Percentiles rank a stretch among this genome's conserved stretches.
phyloP scores from a whole-genome alignment of 2,329 filamentous ascomycete genomes.

The Paramyrothecium roridum region DNA sequence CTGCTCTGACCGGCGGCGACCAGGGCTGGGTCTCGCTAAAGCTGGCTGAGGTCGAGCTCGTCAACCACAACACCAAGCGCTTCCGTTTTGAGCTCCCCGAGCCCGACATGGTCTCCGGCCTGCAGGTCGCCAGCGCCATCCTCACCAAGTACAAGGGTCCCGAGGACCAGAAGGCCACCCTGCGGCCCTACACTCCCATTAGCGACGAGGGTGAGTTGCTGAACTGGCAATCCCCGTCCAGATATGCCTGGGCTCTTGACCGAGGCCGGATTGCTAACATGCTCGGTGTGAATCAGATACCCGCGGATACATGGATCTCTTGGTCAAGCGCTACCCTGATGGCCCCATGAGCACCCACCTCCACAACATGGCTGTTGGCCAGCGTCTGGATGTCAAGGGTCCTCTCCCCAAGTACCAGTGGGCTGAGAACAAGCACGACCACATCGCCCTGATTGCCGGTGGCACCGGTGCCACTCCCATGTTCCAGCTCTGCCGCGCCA shows the following conservation, averaged over 20 bases:
- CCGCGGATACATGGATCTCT: slow-evolving; percentile 78
- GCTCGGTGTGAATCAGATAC: slow-evolving; percentile 47
- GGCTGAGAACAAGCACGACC: slow-evolving; percentile 87
- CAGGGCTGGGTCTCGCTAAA: slow-evolving; percentile 85
- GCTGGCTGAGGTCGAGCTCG: slow-evolving; percentile 70
- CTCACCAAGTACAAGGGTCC: slow-evolving; percentile 88
- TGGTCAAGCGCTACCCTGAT: slow-evolving; percentile 88
- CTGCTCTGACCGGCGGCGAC: slow-evolving; percentile 74
- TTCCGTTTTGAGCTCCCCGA: slow-evolving; percentile 86
- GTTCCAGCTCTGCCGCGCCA: slow-evolving; percentile 88
- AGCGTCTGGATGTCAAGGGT: slow-evolving; percentile 88
- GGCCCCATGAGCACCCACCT: slow-evolving; percentile 92
- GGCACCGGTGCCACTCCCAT: slow-evolving; percentile 97
- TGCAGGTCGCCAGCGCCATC: slow-evolving; percentile 79
- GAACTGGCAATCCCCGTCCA: no score
- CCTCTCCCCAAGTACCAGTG: slow-evolving; percentile 93
- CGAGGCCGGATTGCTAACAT: slow-evolving; percentile 7
- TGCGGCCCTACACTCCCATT: slow-evolving; percentile 90
- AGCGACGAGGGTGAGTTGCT: slow-evolving; percentile 70
- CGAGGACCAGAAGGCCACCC: slow-evolving; percentile 78
- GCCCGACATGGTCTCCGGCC: slow-evolving; percentile 77
- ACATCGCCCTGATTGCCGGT: slow-evolving; percentile 85
- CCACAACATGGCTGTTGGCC: slow-evolving; percentile 76
- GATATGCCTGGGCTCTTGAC: background rate
- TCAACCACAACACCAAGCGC: slow-evolving; percentile 95